A percentile compares a stretch with the other conserved stretches of the same genome.
phyloP scores from a whole-genome alignment of 352 stramenopile species.

The Globisporangium takayamanum region DNA sequence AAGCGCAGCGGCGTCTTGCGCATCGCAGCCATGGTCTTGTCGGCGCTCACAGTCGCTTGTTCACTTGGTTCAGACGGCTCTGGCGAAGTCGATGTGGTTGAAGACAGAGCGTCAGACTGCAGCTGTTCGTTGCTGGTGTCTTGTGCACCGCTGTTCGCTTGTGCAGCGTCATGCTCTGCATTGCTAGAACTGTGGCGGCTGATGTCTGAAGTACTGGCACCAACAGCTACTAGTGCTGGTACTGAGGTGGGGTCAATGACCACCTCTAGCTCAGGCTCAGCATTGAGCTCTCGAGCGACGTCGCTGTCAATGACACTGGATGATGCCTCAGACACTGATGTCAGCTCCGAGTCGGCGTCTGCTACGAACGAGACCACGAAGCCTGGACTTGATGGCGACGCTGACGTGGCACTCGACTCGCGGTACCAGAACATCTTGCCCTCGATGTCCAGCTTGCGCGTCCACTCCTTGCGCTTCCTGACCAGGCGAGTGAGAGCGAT shows the following conservation, averaged over 20 bases:
- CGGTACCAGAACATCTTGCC: constrained; percentile 56
- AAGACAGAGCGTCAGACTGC: neutral
- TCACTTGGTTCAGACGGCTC: neutral
- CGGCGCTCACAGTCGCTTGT: neutral
- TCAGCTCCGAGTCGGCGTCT: neutral
- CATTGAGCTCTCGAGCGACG: no score
- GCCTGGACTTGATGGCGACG: neutral
- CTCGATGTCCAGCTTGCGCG: constrained; percentile 43
- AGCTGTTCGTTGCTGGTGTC: neutral
- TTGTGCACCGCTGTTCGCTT: neutral
- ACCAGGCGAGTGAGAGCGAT: neutral
- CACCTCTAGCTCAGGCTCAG: no score
- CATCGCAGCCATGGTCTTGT: constrained; percentile 25
- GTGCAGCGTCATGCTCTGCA: neutral
- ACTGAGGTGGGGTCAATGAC: no score
- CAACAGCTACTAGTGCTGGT: no score
- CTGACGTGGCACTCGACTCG: neutral
- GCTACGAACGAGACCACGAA: constrained; percentile 6
- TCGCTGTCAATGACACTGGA: neutral
- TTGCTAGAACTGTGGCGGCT: no score
- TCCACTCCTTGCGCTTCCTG: constrained; percentile 50
- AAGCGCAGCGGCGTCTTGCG: constrained; percentile 20
- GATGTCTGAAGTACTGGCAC: neutral
- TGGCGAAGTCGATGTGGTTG: neutral
- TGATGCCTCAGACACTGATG: neutral